Evolutionary conservation across 2,329 filamentous ascomycete species (phyloP), one percentile per base, ranked within the genome.

Genomic region (Talaromyces sp.): DNA sequence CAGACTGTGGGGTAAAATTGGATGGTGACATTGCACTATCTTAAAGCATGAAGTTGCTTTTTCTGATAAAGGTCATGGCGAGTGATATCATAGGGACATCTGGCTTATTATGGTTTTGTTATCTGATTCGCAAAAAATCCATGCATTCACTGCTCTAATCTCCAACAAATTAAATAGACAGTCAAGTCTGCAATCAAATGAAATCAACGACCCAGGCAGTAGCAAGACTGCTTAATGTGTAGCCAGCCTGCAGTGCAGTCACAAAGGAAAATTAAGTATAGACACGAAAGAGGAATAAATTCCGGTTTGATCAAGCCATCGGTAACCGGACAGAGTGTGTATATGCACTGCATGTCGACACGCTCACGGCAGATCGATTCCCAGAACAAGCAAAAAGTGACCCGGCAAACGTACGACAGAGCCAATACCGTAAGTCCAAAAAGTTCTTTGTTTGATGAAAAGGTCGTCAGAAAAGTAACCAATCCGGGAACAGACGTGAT

Each of bases 191-290:
- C 60, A 62, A 19, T 31, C 47, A 63, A 63, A 63, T 56, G 61
- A 35, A 57, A 27, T 31, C 22, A 59, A 31, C 22, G 16, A 19
- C 27, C 27, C 27, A 31, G 7, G 27, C 27, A 45, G 35, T 31
- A 27, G 19, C 31, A 43, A 47, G 16, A 33, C 41, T 45, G 24
- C 41, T 41, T 35, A 47, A 33, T 37, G 33, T 56, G 33, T 45
- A 45, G 56, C 37, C 43, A 39, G 59, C 52, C 33, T 13, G 39
- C 49, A 56, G 39, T 24, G n/a, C 60, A 62, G 39, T 57, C 39
- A 57, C 61, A 63, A 63, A 63, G 41, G 60, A 63, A 54, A 56
- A 43, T 47, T 27, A 63, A 63, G 13, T 63, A 63, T 57, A 43
- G 49, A 63, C 61, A 63, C 52, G 61, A 63, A 63, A 50, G 35